phyloP scores from a whole-genome alignment of 2,329 filamentous ascomycete genomes.

The Phyllosticta citriasiana region DNA sequence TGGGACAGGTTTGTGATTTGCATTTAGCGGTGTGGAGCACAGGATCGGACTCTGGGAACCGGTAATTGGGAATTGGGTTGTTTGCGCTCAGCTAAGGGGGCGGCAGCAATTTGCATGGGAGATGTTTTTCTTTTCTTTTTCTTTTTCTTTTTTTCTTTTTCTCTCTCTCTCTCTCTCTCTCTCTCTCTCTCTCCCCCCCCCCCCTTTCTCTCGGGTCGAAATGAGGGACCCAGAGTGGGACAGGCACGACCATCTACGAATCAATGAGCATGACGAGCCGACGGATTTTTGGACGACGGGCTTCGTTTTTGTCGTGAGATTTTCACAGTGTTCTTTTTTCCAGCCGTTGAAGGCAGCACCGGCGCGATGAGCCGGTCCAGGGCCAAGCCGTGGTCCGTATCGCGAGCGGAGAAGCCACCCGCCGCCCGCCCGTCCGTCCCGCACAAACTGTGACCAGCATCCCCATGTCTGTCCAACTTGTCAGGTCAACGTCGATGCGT shows the following conservation, averaged over 20 bases:
- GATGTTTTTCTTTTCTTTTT: constrained; percentile 13
- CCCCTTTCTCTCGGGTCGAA: neutral
- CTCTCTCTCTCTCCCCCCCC: constrained; percentile 5
- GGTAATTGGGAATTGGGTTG: neutral
- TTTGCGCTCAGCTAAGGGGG: constrained; percentile 1
- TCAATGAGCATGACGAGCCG: neutral
- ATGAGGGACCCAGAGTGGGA: neutral
- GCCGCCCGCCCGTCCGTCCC: neutral
- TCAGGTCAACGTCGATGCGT: neutral
- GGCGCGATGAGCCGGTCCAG: neutral
- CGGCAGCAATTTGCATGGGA: constrained; percentile 15
- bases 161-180: constrained; percentile 6
- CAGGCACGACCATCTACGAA: neutral
- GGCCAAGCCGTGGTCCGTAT: neutral
- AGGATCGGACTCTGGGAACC: neutral
- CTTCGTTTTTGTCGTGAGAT: neutral
- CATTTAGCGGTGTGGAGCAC: neutral
- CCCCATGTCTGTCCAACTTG: neutral
- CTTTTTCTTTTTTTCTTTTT: constrained; percentile 10
- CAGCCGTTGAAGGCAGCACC: neutral
- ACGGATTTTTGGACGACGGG: neutral
- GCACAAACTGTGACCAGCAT: neutral
- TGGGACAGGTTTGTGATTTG: neutral
- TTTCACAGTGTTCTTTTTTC: neutral
- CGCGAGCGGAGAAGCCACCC: neutral